Evolutionary conservation across 2,329 filamentous ascomycete species (phyloP).

Genomic region (Microdochium bolleyi): DNA sequence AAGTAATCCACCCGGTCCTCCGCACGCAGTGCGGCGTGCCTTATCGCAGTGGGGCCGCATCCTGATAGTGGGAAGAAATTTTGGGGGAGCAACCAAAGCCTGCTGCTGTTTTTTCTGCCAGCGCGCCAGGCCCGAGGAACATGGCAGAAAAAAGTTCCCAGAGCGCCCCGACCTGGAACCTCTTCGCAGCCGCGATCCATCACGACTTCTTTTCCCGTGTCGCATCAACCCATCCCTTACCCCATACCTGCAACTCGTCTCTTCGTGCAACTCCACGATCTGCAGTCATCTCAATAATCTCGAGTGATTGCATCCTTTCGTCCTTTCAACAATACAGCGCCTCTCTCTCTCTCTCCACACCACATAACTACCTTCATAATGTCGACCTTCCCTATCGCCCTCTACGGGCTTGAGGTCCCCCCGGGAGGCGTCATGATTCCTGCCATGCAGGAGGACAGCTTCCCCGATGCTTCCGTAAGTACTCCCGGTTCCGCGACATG

Average conservation of each 20-base stretch:
- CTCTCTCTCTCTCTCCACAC: slow-evolving; percentile 5
- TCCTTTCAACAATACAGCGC: slow-evolving; percentile 2
- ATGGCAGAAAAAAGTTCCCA: background rate
- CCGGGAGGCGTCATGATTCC: slow-evolving; percentile 76
- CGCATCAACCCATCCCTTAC: background rate
- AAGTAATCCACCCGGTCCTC: background rate
- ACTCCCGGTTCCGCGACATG: slow-evolving; percentile 1
- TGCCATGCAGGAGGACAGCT: slow-evolving; percentile 56
- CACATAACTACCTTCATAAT: slow-evolving; percentile 28
- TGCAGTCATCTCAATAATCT: background rate
- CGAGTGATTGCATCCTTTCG: slow-evolving; percentile 2
- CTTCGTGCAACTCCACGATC: background rate
- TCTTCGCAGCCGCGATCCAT: background rate
- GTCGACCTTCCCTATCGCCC: slow-evolving; percentile 60
- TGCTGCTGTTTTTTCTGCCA: background rate
- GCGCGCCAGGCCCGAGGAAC: background rate
- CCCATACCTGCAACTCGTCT: background rate
- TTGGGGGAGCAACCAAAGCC: background rate
- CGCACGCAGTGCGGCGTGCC: background rate
- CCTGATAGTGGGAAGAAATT: background rate
- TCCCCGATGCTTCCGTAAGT: slow-evolving; percentile 72
- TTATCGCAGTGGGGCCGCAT: background rate
- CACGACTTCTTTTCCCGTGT: background rate
- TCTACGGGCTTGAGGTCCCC: slow-evolving; percentile 90
- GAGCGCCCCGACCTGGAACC: background rate